These are phyloP conservation scores for Camellia japonica DNA, from an alignment of 148 eudicot species.

Conservation along the genomic window DNA sequence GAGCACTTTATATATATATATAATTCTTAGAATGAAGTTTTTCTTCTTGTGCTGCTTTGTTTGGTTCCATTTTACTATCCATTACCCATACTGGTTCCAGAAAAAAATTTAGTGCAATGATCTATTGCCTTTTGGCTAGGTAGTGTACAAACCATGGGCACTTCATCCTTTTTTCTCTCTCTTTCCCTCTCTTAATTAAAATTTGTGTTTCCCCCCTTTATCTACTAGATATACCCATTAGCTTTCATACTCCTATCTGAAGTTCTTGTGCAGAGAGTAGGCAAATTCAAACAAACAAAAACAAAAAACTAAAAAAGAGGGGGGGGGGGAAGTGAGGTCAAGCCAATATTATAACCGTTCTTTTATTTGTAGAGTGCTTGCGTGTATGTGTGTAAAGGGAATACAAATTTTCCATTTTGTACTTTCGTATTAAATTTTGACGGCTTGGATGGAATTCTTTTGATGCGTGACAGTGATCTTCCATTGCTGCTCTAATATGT, in stretches of 20 bases:
- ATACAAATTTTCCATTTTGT: background rate
- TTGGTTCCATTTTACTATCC: too few species aligned
- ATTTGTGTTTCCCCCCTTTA: background rate
- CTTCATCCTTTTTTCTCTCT: background rate
- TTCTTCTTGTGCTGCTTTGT: too few species aligned
- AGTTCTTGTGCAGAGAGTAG: constrained; percentile 10
- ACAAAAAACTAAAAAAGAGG: background rate
- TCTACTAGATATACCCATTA: background rate
- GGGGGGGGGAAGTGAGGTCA: background rate
- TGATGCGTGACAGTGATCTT: background rate
- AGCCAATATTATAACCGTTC: background rate
- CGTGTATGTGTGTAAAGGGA: background rate
- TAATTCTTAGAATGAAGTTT: too few species aligned
- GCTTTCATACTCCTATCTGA: background rate
- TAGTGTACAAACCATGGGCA: background rate
- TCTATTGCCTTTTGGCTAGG: too few species aligned
- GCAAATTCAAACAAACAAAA: background rate
- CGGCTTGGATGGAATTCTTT: background rate
- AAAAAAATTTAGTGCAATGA: too few species aligned
- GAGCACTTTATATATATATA: too few species aligned
- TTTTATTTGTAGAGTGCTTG: background rate
- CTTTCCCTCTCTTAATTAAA: too few species aligned
- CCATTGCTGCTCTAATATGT: constrained; percentile 1
- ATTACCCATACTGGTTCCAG: too few species aligned
- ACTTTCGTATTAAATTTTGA: background rate